Evolutionary conservation across 345 rosid genomes (phyloP), one percentile per base, ranked within the genome.

Genomic region (Gossypium bickii): DNA sequence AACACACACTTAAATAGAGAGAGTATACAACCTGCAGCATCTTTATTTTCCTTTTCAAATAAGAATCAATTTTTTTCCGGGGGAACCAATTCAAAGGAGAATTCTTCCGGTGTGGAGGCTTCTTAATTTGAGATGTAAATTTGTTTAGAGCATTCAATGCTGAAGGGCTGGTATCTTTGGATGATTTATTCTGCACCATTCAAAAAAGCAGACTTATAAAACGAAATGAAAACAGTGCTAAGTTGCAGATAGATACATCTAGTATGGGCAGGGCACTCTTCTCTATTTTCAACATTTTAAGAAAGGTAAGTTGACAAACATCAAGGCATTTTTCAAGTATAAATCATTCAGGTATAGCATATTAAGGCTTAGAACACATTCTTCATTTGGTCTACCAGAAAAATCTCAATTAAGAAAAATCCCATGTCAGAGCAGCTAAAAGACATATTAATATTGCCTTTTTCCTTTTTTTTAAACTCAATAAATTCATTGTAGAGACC

Each of bases 1-100:
- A 2, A 18, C 16, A 41, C 4, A 56, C 58, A n/a, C 13, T 34
- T 34, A 34, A 34, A 34, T 34, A 34, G 41, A 5, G 41, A 34
- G 7, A n/a, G 38, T n/a, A 41, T 6, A 48, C 29, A 24, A 95
- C 99, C 99, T 91, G 99, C 76, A 95, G 84, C 94, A 86, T 87
- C 77, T 90, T 88, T 41, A 95, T 91, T 80, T 95, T 95, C 84
- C 91, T 90, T 61, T 88, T 88, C 78, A 93, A 80, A 84, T 86
- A 91, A 16, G 98, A 92, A 71, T 89, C 97, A 74, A 81, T 90
- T 77, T 85, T 93, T 82, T 86, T 91, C 16, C 98, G 87, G 0
- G 97, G 97, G 64, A 88, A 91, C 98, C 97, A 93, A 62, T 88
- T 90, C 73, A 89, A 76, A 29, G 98, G 97, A 71, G 94, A 91